Percentiles rank a stretch among this genome's conserved stretches.
Conservation (phyloP, 768 basidiomycete species). For the Leucocoprinus sp. region DNA sequence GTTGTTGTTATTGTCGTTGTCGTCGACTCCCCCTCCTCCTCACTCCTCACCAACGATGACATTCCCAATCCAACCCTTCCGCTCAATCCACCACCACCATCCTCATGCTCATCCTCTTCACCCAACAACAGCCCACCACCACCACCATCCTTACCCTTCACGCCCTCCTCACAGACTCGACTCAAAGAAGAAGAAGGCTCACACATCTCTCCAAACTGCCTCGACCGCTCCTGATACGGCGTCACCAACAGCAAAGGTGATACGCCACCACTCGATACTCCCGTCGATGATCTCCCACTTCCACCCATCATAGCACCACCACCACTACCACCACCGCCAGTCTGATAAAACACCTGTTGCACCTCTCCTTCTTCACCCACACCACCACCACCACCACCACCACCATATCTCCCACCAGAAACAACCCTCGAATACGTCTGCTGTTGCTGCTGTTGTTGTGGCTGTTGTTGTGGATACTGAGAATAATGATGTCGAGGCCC, state of each 20-base stretch:
- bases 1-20: too few relatives aligned
- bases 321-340: too few relatives aligned
- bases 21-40: conserved; percentile 8
- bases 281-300: too few relatives aligned
- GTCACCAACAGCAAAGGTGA: not conserved
- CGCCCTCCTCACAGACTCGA: too few relatives aligned
- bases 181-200: conserved; percentile 15
- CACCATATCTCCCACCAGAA: too few relatives aligned
- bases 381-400: not conserved
- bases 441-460: not conserved
- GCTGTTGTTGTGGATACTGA: not conserved
- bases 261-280: not conserved
- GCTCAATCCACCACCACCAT: not conserved
- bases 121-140: conserved; percentile 23
- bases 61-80: conserved; percentile 15
- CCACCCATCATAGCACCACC: too few relatives aligned
- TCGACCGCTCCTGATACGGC: conserved; percentile 25
- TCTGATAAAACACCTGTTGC: too few relatives aligned
- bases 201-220: conserved; percentile 3
- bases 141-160: not conserved
- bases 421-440: not conserved
- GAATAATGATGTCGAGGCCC: not conserved
- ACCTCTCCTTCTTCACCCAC: not conserved
- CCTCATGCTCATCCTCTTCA: conserved; percentile 26
- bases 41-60: conserved; percentile 26